Evolutionary conservation across 2,329 filamentous ascomycete genomes (phyloP).

Genomic region (Leptographium lundbergii): DNA sequence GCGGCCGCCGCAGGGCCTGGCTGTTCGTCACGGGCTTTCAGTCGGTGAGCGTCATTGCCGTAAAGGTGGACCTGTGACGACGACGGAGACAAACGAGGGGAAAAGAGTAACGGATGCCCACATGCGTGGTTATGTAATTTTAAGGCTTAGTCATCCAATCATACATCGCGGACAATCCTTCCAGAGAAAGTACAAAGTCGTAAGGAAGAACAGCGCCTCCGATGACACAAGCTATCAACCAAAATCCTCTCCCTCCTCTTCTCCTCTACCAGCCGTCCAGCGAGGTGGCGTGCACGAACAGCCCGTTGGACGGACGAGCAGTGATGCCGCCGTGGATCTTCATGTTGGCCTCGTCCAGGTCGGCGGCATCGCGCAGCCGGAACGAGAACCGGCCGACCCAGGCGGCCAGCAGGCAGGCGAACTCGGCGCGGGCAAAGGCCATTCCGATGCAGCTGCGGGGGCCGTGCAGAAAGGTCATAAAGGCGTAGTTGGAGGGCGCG

Average conservation of each 20-base stretch:
- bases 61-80: conserved; percentile 34
- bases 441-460: conserved; percentile 77
- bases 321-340: conserved; percentile 60
- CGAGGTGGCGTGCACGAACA: conserved; percentile 54
- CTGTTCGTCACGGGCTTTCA: conserved; percentile 45
- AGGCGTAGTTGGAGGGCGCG: conserved; percentile 59
- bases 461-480: conserved; percentile 75
- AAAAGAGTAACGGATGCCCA: neutral
- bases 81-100: neutral
- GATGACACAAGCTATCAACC: neutral
- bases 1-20: conserved; percentile 36
- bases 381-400: conserved; percentile 66
- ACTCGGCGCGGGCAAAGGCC: conserved; percentile 70
- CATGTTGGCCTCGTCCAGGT: conserved; percentile 54
- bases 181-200: neutral
- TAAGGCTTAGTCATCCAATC: too few species aligned
- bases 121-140: neutral
- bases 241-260: neutral
- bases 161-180: neutral
- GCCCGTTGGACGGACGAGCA: conserved; percentile 56
- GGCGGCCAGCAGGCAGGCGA: conserved; percentile 68
- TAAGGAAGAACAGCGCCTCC: neutral
- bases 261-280: conserved; percentile 51
- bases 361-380: conserved; percentile 40
- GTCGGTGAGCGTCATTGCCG: conserved; percentile 33